These are phyloP conservation scores for Carnegiea gigantea DNA, from an alignment of 179 eudicot genomes.

Conservation along the genomic window DNA sequence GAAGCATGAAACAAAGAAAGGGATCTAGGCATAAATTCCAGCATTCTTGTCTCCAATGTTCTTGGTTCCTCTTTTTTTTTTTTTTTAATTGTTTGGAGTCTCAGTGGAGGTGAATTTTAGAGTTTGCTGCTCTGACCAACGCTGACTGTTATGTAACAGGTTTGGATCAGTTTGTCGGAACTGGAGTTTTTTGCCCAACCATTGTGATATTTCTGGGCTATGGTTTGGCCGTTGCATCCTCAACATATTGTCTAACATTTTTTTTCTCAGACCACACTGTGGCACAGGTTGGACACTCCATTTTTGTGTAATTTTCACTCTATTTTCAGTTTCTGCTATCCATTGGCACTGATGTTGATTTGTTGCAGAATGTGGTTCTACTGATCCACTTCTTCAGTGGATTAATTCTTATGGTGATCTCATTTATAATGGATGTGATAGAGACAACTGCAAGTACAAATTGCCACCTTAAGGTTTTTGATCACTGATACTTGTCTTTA, in stretches of 20 bases:
- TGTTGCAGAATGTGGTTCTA: constrained; percentile 83
- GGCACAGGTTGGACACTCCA: constrained; percentile 67
- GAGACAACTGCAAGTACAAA: constrained; percentile 64
- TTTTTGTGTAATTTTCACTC: constrained; percentile 7
- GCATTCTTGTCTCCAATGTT: neutral
- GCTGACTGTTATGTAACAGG: constrained; percentile 35
- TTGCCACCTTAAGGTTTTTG: constrained; percentile 79
- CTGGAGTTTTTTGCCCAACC: constrained; percentile 61
- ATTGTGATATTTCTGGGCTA: constrained; percentile 69
- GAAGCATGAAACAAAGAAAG: too few relatives aligned
- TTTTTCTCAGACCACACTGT: constrained; percentile 85
- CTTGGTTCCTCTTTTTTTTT: neutral
- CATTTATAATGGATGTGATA: constrained; percentile 89
- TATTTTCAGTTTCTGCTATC: constrained; percentile 1
- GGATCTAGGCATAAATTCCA: too few relatives aligned
- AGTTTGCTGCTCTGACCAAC: neutral
- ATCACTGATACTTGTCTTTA: neutral
- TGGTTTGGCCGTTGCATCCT: constrained; percentile 93
- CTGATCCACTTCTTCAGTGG: constrained; percentile 89
- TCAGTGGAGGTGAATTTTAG: neutral
- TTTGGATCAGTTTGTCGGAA: constrained; percentile 86
- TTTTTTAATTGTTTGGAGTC: neutral
- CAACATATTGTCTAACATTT: constrained; percentile 96
- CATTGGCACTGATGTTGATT: constrained; percentile 11
- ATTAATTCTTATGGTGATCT: constrained; percentile 88